These are phyloP conservation scores for Cucurbita ficifolia DNA, from an alignment of 306 rosid genomes.

Conservation along the genomic window DNA sequence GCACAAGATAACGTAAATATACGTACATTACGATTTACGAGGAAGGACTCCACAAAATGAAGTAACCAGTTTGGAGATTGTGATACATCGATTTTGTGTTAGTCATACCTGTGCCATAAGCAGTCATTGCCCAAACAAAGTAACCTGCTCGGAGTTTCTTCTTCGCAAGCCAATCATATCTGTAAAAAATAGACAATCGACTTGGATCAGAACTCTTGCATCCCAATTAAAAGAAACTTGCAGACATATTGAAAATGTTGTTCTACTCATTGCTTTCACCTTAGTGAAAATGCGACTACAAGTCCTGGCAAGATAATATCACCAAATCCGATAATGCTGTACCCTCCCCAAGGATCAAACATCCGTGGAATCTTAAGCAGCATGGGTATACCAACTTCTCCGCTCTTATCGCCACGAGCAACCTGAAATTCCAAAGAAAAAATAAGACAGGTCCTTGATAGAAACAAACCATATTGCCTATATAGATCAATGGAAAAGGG, in stretches of 20 bases:
- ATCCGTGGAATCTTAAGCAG: constrained; percentile 89
- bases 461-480: background rate
- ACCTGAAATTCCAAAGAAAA: constrained; percentile 34
- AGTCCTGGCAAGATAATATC: constrained; percentile 95
- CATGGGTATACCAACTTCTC: constrained; percentile 99
- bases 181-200: constrained; percentile 23
- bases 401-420: constrained; percentile 95
- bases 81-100: background rate
- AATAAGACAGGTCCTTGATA: background rate
- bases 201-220: too few relatives aligned
- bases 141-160: constrained; percentile 67
- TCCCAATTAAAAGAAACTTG: background rate
- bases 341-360: constrained; percentile 99
- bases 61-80: background rate
- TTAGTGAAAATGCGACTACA: constrained; percentile 82
- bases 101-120: constrained; percentile 88
- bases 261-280: constrained; percentile 29
- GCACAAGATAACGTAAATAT: background rate
- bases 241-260: background rate
- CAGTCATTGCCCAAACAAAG: constrained; percentile 94
- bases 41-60: background rate
- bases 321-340: constrained; percentile 93
- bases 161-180: constrained; percentile 93
- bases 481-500: background rate
- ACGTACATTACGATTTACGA: background rate